Evolutionary conservation across 2,329 filamentous ascomycete genomes (phyloP), one percentile per base, ranked within the genome.

Genomic region (Venturia oleaginea): DNA sequence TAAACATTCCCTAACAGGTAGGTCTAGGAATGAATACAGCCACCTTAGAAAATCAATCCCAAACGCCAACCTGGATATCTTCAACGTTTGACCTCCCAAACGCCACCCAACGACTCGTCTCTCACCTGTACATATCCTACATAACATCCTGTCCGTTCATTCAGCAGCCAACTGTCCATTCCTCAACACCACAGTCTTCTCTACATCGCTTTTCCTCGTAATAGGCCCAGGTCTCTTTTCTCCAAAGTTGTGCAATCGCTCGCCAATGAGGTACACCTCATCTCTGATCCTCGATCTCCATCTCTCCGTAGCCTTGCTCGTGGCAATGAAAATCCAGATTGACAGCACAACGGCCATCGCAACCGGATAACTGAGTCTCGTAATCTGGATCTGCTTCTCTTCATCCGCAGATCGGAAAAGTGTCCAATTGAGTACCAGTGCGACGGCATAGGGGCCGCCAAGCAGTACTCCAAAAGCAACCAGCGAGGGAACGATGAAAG

Each of bases 221-320:
- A 27, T 13, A 17, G 59, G 59, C 7, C 34, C 59, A 6, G 59
- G 59, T 60, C 67, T 75, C 69, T 69, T 77, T 72, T 89, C 87
- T 2, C 91, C 90, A 76, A 97, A 96, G 75, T 99, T 99, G 77
- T 99, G 95, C 71, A 99, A 77, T 66, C 92, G 80, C 78, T 99
- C 93, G 2, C 94, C 94, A 72, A 97, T 94, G 55, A 99, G 79
- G 74, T 99, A 99, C 0, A 96, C 92, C 76, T 99, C 95, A 74
- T 99, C 95, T 46, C 91, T 82, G 59, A 99, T 91, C 65, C 88
- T 85, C 65, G 86, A 81, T 70, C 90, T 86, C 92, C 93, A 97
- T 24, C 85, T 79, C 59, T 84, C 83, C 62, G 94, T 83, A 62
- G 91, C 83, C 57, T 82, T 76, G 1, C 78, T 71, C 64, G 80